Evolutionary conservation across 306 rosid genomes (phyloP).

Genomic region (Acacia acuminata): DNA sequence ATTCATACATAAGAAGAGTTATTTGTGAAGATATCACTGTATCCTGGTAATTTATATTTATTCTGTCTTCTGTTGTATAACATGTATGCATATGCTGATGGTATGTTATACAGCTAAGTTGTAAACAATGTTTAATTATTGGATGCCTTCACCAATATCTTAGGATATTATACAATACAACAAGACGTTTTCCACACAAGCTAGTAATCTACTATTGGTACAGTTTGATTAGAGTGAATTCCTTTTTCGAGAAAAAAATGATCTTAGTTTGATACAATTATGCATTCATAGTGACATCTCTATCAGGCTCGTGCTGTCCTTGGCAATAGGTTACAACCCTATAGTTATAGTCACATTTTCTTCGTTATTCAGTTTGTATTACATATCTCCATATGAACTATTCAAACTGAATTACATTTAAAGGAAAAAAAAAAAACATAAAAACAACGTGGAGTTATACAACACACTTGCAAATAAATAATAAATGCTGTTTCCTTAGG

Average conservation of each 20-base stretch:
- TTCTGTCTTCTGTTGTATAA: not conserved
- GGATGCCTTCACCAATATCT: conserved; percentile 62
- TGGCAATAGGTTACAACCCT: no score
- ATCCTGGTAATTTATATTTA: conserved; percentile 44
- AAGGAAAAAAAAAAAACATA: not conserved
- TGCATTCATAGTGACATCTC: not conserved
- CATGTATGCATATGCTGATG: not conserved
- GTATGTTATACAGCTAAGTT: conserved; percentile 17
- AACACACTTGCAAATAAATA: not conserved
- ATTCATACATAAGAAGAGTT: conserved; percentile 60
- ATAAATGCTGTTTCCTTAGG: no score
- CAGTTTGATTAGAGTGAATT: conserved; percentile 24
- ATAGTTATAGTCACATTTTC: no score
- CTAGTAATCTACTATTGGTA: conserved; percentile 86
- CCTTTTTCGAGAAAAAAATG: conserved; percentile 9
- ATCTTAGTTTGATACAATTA: conserved; percentile 20
- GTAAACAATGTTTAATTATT: conserved; percentile 26
- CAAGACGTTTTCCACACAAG: conserved; percentile 76
- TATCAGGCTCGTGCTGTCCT: no score
- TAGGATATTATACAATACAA: conserved; percentile 83
- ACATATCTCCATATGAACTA: no score
- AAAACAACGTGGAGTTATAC: not conserved
- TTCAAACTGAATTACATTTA: not conserved
- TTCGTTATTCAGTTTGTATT: no score
- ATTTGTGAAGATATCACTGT: conserved; percentile 85